A percentile compares a stretch with the other conserved stretches of the same genome.
Conservation (phyloP, 192 early-diverging fungal genomes). For the Coemansia sp. region DNA sequence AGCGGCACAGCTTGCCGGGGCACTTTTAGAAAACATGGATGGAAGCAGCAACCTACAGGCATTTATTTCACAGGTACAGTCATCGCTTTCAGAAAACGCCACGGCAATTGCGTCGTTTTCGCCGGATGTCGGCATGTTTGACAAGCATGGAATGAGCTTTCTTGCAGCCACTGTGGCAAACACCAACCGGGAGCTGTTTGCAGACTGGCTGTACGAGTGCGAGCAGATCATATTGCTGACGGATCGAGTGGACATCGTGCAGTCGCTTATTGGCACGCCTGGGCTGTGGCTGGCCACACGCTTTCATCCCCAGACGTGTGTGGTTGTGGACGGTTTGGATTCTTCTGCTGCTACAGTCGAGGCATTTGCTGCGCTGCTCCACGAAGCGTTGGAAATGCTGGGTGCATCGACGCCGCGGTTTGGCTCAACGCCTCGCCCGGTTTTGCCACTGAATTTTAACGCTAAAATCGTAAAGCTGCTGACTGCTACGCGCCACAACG, state of each 20-base stretch:
- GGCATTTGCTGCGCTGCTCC: constrained; percentile 18
- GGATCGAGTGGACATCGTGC: constrained; percentile 12
- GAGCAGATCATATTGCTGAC: constrained; percentile 26
- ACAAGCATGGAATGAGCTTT: background rate
- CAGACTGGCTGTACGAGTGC: constrained; percentile 35
- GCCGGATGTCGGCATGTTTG: constrained; percentile 1
- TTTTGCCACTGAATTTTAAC: background rate
- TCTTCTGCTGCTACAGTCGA: background rate
- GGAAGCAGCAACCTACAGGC: background rate
- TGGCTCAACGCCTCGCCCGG: background rate
- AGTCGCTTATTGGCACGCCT: constrained; percentile 6
- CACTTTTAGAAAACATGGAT: background rate
- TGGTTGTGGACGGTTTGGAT: constrained; percentile 20
- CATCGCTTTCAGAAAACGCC: background rate
- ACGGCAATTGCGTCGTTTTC: background rate
- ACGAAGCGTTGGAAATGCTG: constrained; percentile 15
- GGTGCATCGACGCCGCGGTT: background rate
- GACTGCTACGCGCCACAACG: too few species aligned
- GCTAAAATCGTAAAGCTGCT: background rate
- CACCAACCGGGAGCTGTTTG: constrained; percentile 7
- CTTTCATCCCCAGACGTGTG: constrained; percentile 15
- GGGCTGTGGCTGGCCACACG: constrained; percentile 14
- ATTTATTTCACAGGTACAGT: background rate
- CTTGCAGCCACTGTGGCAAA: constrained; percentile 11
- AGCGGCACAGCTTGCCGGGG: constrained; percentile 9